Percentiles rank a stretch among this genome's conserved stretches.
Evolutionary conservation across 75 land plant species (phyloP).

Genomic region (Adiantum capillusveneris): DNA sequence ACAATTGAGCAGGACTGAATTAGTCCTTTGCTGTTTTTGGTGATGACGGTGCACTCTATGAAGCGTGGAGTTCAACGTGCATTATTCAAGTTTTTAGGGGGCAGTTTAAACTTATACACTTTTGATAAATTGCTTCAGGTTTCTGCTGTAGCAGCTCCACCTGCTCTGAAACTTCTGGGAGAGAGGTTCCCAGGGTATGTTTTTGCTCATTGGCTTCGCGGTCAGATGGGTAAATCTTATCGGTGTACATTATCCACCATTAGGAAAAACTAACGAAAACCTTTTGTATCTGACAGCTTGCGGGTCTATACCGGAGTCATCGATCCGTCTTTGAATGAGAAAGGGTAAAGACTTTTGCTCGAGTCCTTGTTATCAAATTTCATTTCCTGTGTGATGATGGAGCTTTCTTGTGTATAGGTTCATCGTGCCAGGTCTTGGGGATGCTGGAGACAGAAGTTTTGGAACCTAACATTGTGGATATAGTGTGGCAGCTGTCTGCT

Average conservation of each 20-base stretch:
- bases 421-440: conserved; percentile 96
- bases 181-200: conserved; percentile 95
- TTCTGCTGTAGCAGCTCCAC: conserved; percentile 97
- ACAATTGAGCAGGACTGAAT: too few species aligned
- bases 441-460: conserved; percentile 94
- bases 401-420: conserved; percentile 35
- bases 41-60: too few species aligned
- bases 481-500: too few species aligned
- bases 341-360: conserved; percentile 48
- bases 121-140: too few species aligned
- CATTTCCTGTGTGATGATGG: neutral
- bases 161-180: conserved; percentile 80
- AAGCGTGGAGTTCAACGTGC: too few species aligned
- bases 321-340: conserved; percentile 80
- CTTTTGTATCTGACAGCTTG: conserved; percentile 41
- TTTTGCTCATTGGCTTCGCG: neutral
- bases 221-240: neutral
- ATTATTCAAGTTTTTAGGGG: too few species aligned
- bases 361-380: neutral
- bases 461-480: conserved; percentile 57
- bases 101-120: too few species aligned
- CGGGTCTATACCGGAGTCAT: conserved; percentile 84
- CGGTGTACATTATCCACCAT: too few species aligned
- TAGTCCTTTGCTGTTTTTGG: too few species aligned
- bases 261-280: neutral